Evolutionary conservation across 306 rosid genomes (phyloP), one percentile per base, ranked within the genome.

Genomic region (Lotus japonicus): DNA sequence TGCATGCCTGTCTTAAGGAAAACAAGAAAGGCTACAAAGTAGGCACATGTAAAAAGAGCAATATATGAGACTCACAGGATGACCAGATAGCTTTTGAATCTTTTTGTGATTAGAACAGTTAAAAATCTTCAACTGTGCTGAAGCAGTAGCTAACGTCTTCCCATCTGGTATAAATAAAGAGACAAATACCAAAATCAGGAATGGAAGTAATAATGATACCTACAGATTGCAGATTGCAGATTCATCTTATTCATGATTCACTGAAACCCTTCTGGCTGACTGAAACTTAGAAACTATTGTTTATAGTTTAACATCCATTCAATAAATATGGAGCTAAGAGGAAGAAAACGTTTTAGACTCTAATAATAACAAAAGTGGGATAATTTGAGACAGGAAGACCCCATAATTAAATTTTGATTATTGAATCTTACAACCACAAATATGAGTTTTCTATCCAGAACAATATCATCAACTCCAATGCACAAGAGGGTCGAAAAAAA

Each of bases 11-110:
- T 66, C 18, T 17, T 55, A 42, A 49, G 59, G 59, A 52, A 35
- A 77, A 41, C 52, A 38, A 53, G 51, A 64, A 28, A 58, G 28
- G 19, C 56, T 9, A 45, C 51, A 18, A 5, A 53, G 38, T 10
- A 46, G 10, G 45, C 11, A 52, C 48, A 43, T 7, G 10, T 13
- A 35, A 18, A 44, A 11, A 41, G 36, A 50, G n/a, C 31, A 51
- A 38, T 11, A 75, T 21, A 66, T n/a, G 59, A 66, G 68, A 86
- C 99, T 94, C 81, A 94, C 99, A 39, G 99, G 99, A 87, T 94
- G 99, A 68, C 99, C 99, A 53, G 91, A 79, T 75, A 88, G 88
- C 79, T 88, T 94, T 74, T 82, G 92, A 67, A 86, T 84, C 86
- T 86, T 94, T 58, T 85, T 86, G 81, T 82, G 75, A 79, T 81